A percentile compares a stretch with the other conserved stretches of the same genome.
These are phyloP conservation scores for Drechmeria coniospora DNA, from an alignment of 2,329 filamentous ascomycete species.

Conservation along the genomic window DNA sequence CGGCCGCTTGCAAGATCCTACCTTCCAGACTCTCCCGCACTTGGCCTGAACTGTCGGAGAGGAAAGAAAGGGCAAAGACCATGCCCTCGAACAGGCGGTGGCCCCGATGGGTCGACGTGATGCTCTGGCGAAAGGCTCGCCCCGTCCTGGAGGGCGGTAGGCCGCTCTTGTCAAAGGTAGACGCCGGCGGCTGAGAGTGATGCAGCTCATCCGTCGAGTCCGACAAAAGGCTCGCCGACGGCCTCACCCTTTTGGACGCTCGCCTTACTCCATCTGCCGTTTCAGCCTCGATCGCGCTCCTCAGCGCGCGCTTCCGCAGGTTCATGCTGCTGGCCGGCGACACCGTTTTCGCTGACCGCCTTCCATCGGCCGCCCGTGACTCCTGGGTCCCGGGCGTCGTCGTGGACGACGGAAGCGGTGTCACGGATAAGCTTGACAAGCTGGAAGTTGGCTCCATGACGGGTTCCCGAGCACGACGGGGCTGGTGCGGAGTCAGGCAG, in stretches of 20 bases:
- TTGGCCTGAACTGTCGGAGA: conserved; percentile 22
- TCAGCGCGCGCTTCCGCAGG: conserved; percentile 7
- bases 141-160: conserved; percentile 13
- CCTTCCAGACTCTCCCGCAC: conserved; percentile 34
- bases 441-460: conserved; percentile 17
- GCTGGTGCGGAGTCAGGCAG: no score
- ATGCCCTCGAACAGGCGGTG: conserved; percentile 55
- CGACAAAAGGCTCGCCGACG: conserved; percentile 17
- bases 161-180: conserved; percentile 21
- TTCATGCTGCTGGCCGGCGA: conserved; percentile 10
- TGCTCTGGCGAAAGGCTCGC: conserved; percentile 13
- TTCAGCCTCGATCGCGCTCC: conserved; percentile 8
- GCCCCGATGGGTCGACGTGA: conserved; percentile 11
- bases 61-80: conserved; percentile 75
- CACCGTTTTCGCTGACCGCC: conserved; percentile 8
- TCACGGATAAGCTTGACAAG: conserved; percentile 23
- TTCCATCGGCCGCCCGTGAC: conserved; percentile 11
- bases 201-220: conserved; percentile 34
- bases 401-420: conserved; percentile 21
- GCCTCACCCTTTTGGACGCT: conserved; percentile 8
- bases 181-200: conserved; percentile 18
- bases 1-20: conserved; percentile 56
- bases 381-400: conserved; percentile 20
- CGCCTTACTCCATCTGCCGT: conserved; percentile 13
- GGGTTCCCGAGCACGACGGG: no score